Conservation (phyloP, 495 filamentous ascomycete genomes). For the Geopyxis carbonaria region DNA sequence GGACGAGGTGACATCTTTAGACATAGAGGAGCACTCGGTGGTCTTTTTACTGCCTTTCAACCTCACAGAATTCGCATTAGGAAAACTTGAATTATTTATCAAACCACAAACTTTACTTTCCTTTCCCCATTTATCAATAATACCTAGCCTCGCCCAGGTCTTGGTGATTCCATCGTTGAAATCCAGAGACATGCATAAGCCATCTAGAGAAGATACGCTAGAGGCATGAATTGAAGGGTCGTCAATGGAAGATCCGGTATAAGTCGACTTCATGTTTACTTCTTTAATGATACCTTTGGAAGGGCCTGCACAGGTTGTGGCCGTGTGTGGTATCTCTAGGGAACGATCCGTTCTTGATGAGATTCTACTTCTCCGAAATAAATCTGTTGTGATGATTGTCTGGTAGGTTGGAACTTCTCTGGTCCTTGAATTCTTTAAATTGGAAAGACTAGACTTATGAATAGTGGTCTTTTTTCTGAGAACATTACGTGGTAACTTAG, state of each 20-base stretch:
- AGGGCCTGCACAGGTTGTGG: conserved; percentile 10
- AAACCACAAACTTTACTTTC: not conserved
- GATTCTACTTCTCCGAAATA: too few species aligned
- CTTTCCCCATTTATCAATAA: too few species aligned
- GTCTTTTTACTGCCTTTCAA: not conserved
- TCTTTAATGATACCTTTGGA: conserved; percentile 10
- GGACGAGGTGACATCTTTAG: not conserved
- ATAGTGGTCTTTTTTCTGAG: conserved; percentile 6
- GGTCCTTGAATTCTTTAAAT: not conserved
- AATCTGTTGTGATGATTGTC: too few species aligned
- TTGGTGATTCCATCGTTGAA: too few species aligned
- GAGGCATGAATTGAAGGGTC: conserved; percentile 1
- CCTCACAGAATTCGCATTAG: not conserved
- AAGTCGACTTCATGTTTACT: not conserved
- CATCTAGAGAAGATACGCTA: conserved; percentile 4
- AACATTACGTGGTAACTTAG: not conserved
- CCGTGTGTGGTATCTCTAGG: conserved; percentile 8
- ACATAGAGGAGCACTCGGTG: not conserved
- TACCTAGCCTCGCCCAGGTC: too few species aligned
- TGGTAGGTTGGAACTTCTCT: too few species aligned
- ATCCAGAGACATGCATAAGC: conserved; percentile 1
- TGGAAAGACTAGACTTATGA: not conserved
- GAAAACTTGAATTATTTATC: conserved; percentile 4
- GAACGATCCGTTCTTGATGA: too few species aligned
- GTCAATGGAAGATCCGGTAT: not conserved